Base-by-base conservation (phyloP, 768 basidiomycete genomes). In the Strobilomyces echinocephalus region DNA sequence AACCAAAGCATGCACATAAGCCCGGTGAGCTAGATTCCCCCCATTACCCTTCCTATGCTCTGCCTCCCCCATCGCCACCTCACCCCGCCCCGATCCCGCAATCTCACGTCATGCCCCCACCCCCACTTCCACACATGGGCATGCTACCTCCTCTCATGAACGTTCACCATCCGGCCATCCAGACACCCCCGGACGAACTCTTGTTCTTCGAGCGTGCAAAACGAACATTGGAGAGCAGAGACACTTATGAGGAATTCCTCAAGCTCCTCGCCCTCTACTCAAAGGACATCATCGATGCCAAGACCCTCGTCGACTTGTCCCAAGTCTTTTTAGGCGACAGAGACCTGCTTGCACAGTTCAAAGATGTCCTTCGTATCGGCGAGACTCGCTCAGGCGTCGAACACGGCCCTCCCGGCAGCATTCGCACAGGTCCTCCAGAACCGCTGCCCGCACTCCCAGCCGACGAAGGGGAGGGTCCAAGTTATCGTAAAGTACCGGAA, bases 171-270 rank as follows among this genome's bases (percentile, higher is more conserved):
- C 49, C 65, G 46, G 50, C 64, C 39, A 69, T 72, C 1, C 71
- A 72, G 51, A 63, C 72, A 21, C 64, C 81, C 1, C 78, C 81
- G 11, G 88, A 91, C 55, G 93, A 97, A 64, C 79, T 94, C 31
- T 74, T 88, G 12, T 98, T 98, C 78, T 98, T 98, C 65, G 97
- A 98, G 65, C 84, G 90, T 39, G 90, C 93, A 58, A 95, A 89
- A 70, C 86, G 84, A 59, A 75, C 83, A 0, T 71, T 92, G 8
- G 90, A 90, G 65, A 81, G 76, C 67, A 79, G 82, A 55, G 88
- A 88, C 49, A 78, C 83, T 35, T 92, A 90, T 62, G 93, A 97
- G 62, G 95, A 98, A 60, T 98, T 98, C 70, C 74, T 98, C 63
- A 97, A 95, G 73, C 76, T 98, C 26, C 79, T 98, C 48, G 88